Percentiles rank a stretch among this genome's conserved stretches.
Conservation (phyloP, 2,329 filamentous ascomycete species). For the Trichothecium roseum region DNA sequence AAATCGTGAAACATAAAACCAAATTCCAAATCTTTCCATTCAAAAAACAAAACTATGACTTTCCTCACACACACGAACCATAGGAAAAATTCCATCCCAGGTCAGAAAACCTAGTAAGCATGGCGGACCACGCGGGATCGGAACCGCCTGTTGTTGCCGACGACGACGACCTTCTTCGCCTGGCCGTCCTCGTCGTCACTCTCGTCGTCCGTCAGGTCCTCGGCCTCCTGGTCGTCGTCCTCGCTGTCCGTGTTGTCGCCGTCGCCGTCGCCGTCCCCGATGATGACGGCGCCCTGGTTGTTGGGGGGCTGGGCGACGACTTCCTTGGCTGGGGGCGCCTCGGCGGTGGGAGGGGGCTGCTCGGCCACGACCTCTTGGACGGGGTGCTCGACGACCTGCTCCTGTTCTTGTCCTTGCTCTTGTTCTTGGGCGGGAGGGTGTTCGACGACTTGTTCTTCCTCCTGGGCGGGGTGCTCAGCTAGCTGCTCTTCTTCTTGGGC, state of each 20-base stretch:
- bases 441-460: background rate
- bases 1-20: too few species aligned
- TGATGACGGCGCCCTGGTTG: background rate
- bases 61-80: too few species aligned
- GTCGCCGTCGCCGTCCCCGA: background rate
- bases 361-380: background rate
- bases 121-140: too few species aligned
- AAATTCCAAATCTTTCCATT: too few species aligned
- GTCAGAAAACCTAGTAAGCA: too few species aligned
- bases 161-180: background rate
- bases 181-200: constrained; percentile 5
- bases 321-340: background rate
- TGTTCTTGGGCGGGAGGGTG: background rate
- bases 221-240: constrained; percentile 1
- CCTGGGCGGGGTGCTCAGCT: background rate
- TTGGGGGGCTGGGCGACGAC: too few species aligned
- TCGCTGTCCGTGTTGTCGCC: constrained; percentile 7
- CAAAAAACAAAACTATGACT: too few species aligned
- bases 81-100: too few species aligned
- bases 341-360: background rate
- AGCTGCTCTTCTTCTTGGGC: background rate
- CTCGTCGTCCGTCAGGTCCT: background rate
- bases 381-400: background rate
- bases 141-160: too few species aligned
- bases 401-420: background rate